Base-by-base conservation (phyloP, 139 green algal genomes). In the Nannochloris sp. region DNA sequence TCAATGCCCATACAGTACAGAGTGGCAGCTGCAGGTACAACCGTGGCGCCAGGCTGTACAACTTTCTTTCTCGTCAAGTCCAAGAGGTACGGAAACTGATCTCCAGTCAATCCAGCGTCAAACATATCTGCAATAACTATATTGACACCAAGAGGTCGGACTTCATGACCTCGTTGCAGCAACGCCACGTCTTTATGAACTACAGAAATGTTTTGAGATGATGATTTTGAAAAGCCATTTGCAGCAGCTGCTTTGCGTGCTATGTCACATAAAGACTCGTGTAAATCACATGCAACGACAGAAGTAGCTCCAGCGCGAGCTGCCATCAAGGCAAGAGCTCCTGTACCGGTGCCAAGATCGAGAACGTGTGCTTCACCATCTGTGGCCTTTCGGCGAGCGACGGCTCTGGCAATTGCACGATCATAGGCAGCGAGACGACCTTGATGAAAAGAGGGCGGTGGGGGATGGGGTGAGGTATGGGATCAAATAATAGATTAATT, bases 261-360 rank as follows among this genome's bases (percentile, higher is more conserved):
- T 23, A 72, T 34, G 24, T 62, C 47, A 25, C 51, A 70, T 29
- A 84, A 48, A 23, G 36, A 30, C 2, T 72, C 71, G 13, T 81
- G 72, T 44, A 86, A 62, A 54, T 92, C 84, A 55, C 68, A 79
- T 5, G 68, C 82, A 32, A 82, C 68, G 47, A 91, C 84, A 7
- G 55, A 29, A 13, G 39, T 57, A 64, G 87, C 32, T 70, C 90
- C 75, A 83, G 70, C 66, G 60, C 53, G 2, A 57, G 89, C 70
- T 81, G 71, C 48, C 79, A 81, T 66, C 23, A 92, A 71, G 9
- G 75, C 66, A 27, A 95, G 73, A 30, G 91, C 63, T 32, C 90
- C 90, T 2, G 81, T 80, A 5, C 90, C 90, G 61, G 82, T 90
- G 12, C 90, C 90, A 30, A 96, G 73, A 60, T 97, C 90, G 61